A percentile compares a stretch with the other conserved stretches of the same genome.
Evolutionary conservation across 768 basidiomycete species (phyloP).

Genomic region (Lentinula boryana): DNA sequence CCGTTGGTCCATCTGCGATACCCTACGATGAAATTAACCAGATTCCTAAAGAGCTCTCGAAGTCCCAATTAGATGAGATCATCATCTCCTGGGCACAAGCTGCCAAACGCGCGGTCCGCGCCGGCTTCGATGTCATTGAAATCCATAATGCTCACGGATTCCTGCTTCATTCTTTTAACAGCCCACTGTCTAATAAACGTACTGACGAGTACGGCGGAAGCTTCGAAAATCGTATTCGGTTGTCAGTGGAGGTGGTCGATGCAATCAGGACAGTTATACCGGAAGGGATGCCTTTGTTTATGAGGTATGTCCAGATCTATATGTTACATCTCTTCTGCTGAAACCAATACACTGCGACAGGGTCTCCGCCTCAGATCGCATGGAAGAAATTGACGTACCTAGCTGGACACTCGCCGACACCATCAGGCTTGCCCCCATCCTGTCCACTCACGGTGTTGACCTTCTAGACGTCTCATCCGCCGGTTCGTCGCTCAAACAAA

Average conservation of each 20-base stretch:
- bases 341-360: constrained; percentile 21
- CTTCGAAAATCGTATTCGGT: constrained; percentile 61
- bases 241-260: constrained; percentile 59
- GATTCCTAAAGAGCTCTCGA: constrained; percentile 49
- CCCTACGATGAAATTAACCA: constrained; percentile 37
- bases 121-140: constrained; percentile 58
- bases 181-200: constrained; percentile 55
- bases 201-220: constrained; percentile 68
- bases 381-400: constrained; percentile 55
- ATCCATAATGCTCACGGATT: constrained; percentile 66
- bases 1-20: constrained; percentile 53
- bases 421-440: constrained; percentile 50
- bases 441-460: constrained; percentile 67
- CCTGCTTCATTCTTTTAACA: constrained; percentile 49
- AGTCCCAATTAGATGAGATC: constrained; percentile 50
- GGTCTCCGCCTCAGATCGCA: constrained; percentile 71
- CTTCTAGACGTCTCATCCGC: constrained; percentile 69
- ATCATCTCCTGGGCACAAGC: constrained; percentile 50
- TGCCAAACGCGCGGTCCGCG: constrained; percentile 45
- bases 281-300: constrained; percentile 60
- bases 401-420: constrained; percentile 71
- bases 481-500: constrained; percentile 44
- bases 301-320: constrained; percentile 38
- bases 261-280: constrained; percentile 60
- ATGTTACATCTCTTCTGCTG: neutral